phyloP scores from a whole-genome alignment of 805 yeast genomes.

The Teunomyces gatunensis region DNA sequence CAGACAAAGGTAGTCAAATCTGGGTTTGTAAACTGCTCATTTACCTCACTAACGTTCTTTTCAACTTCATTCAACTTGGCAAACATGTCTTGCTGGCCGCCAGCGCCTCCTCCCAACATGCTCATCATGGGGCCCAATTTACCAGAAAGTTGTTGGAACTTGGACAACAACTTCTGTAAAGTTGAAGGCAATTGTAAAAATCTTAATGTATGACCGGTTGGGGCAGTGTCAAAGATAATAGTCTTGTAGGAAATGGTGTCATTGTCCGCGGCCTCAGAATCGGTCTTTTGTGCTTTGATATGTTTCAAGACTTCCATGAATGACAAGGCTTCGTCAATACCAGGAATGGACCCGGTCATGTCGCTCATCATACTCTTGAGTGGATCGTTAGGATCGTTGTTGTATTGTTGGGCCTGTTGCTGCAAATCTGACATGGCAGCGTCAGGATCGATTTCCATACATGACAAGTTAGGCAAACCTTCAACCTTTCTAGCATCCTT shows the following conservation, averaged over 20 bases:
- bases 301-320: slow-evolving; percentile 98
- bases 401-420: slow-evolving; percentile 55
- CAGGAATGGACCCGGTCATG: slow-evolving; percentile 93
- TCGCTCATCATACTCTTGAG: slow-evolving; percentile 77
- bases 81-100: slow-evolving; percentile 69
- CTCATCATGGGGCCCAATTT: slow-evolving; percentile 88
- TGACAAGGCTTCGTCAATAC: slow-evolving; percentile 96
- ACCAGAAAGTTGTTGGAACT: slow-evolving; percentile 82
- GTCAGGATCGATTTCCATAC: slow-evolving; percentile 98
- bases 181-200: slow-evolving; percentile 94
- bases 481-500: slow-evolving; percentile 94
- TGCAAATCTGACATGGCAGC: slow-evolving; percentile 87
- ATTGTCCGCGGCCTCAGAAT: slow-evolving; percentile 22
- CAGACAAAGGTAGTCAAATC: slow-evolving; percentile 94
- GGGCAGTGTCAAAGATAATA: slow-evolving; percentile 98
- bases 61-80: slow-evolving; percentile 78
- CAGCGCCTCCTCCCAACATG: slow-evolving; percentile 76
- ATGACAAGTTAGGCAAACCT: slow-evolving; percentile 82
- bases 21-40: slow-evolving; percentile 92
- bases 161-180: slow-evolving; percentile 79
- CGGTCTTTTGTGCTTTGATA: slow-evolving; percentile 68
- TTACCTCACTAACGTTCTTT: slow-evolving; percentile 79
- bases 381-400: slow-evolving; percentile 59
- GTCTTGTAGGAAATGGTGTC: slow-evolving; percentile 57
- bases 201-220: slow-evolving; percentile 97